Evolutionary conservation across 2,329 filamentous ascomycete species (phyloP).

Genomic region (Arthrobotrys pseudoclavata): DNA sequence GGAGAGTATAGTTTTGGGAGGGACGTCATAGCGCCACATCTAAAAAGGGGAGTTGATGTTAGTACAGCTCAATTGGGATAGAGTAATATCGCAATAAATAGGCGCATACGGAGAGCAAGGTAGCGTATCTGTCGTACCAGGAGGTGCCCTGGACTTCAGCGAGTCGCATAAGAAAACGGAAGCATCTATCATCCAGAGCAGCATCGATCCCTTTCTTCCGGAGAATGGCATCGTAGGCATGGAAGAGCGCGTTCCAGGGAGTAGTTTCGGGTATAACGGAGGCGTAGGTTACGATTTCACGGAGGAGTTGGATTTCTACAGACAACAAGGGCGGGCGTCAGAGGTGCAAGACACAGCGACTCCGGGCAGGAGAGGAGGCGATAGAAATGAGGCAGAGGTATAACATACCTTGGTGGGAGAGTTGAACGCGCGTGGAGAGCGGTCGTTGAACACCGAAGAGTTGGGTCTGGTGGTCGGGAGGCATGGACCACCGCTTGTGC

Average conservation of each 20-base stretch:
- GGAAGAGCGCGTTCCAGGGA: constrained; percentile 59
- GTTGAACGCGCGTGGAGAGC: constrained; percentile 55
- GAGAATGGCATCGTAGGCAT: constrained; percentile 58
- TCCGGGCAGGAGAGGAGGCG: background rate
- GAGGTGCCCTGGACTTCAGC: constrained; percentile 58
- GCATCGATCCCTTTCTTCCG: constrained; percentile 58
- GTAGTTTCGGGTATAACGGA: constrained; percentile 59
- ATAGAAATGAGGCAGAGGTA: background rate
- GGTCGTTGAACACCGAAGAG: constrained; percentile 56
- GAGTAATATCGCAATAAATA: background rate
- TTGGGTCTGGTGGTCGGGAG: constrained; percentile 54
- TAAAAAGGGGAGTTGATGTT: background rate
- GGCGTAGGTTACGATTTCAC: constrained; percentile 59
- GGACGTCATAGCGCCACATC: constrained; percentile 58
- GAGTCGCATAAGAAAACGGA: constrained; percentile 60
- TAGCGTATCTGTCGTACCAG: constrained; percentile 58
- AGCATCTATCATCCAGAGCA: constrained; percentile 56
- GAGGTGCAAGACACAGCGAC: constrained; percentile 11
- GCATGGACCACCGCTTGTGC: constrained; percentile 48
- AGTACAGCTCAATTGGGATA: background rate
- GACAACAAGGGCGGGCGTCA: background rate
- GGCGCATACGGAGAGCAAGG: constrained; percentile 50
- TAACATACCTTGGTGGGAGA: constrained; percentile 45
- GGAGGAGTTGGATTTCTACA: constrained; percentile 57
- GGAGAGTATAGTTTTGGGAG: constrained; percentile 35